phyloP scores from a whole-genome alignment of 208 protist genomes.

The Leishmania aethiopica region DNA sequence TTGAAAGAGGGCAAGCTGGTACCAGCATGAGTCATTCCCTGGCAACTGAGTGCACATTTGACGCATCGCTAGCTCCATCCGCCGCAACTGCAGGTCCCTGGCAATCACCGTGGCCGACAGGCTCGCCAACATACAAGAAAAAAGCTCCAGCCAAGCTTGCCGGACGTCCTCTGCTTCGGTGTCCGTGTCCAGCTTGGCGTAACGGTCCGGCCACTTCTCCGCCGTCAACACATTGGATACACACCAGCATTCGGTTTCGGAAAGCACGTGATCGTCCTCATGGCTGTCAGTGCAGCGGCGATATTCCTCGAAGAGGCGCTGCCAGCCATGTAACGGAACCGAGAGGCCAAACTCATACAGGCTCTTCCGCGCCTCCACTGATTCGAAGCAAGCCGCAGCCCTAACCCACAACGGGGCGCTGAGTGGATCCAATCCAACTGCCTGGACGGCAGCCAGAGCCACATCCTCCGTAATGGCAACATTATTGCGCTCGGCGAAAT shows the following conservation, averaged over 20 bases:
- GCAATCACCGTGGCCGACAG: constrained; percentile 27
- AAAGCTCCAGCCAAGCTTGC: constrained; percentile 49
- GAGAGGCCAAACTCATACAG: constrained; percentile 73
- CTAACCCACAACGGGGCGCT: constrained; percentile 76
- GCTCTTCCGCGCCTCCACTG: constrained; percentile 45
- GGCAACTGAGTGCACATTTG: constrained; percentile 80
- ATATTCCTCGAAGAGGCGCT: constrained; percentile 50
- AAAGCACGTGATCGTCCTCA: constrained; percentile 3
- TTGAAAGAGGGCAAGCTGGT: constrained; percentile 78
- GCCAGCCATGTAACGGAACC: constrained; percentile 63
- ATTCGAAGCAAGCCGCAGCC: constrained; percentile 37
- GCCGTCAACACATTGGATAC: constrained; percentile 22
- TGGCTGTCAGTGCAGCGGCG: constrained; percentile 31
- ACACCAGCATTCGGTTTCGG: constrained; percentile 16
- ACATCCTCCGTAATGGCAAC: constrained; percentile 61
- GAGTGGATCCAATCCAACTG: constrained; percentile 73
- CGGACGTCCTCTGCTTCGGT: constrained; percentile 37
- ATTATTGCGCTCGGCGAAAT: constrained; percentile 48
- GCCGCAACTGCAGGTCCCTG: constrained; percentile 57
- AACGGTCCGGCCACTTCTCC: constrained; percentile 77
- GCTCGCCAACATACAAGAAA: constrained; percentile 41
- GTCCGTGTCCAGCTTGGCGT: constrained; percentile 39
- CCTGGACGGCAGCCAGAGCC: constrained; percentile 62
- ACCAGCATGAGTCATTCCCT: constrained; percentile 71
- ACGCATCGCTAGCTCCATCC: constrained; percentile 80